These are phyloP conservation scores for Phaeosphaeriaceae sp. DNA, from an alignment of 2,329 filamentous ascomycete genomes.

Conservation along the genomic window DNA sequence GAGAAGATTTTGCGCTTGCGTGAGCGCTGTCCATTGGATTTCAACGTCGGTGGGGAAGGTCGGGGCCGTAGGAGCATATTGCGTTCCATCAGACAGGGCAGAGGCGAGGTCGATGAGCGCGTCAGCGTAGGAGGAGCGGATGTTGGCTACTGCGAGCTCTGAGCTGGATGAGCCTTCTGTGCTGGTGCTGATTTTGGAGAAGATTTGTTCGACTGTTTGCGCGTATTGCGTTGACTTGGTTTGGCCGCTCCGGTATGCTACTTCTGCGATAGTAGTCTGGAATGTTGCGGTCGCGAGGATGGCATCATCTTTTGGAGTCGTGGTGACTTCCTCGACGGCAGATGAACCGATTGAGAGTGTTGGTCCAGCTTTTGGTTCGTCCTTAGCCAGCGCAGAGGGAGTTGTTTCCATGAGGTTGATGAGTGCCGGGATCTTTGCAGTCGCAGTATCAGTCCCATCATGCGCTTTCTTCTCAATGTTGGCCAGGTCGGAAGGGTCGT, in stretches of 20 bases:
- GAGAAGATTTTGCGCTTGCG: constrained; percentile 39
- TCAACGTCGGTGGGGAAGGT: constrained; percentile 25
- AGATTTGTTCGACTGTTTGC: constrained; percentile 45
- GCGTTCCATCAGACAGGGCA: constrained; percentile 47
- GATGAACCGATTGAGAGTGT: constrained; percentile 41
- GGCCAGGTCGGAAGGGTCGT: constrained; percentile 56
- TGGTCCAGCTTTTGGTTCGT: constrained; percentile 39
- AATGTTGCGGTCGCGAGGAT: constrained; percentile 65
- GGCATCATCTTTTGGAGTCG: constrained; percentile 59
- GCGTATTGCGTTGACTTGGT: constrained; percentile 64
- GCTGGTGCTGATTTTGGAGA: constrained; percentile 44
- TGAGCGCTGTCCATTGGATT: constrained; percentile 44
- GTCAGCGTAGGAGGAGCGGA: constrained; percentile 64
- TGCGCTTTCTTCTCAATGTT: constrained; percentile 66
- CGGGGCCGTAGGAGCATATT: constrained; percentile 21
- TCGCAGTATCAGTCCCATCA: constrained; percentile 61
- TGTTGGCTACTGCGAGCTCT: constrained; percentile 60
- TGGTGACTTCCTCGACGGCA: constrained; percentile 36
- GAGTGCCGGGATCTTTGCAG: constrained; percentile 63
- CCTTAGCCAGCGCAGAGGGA: constrained; percentile 20
- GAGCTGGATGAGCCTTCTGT: constrained; percentile 58
- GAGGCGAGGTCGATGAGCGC: constrained; percentile 63
- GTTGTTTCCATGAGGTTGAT: constrained; percentile 48
- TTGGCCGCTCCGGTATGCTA: constrained; percentile 61
- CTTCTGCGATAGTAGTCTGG: constrained; percentile 63